Evolutionary conservation across 768 basidiomycete genomes (phyloP).

Genomic region (Agaricus subrufescens): DNA sequence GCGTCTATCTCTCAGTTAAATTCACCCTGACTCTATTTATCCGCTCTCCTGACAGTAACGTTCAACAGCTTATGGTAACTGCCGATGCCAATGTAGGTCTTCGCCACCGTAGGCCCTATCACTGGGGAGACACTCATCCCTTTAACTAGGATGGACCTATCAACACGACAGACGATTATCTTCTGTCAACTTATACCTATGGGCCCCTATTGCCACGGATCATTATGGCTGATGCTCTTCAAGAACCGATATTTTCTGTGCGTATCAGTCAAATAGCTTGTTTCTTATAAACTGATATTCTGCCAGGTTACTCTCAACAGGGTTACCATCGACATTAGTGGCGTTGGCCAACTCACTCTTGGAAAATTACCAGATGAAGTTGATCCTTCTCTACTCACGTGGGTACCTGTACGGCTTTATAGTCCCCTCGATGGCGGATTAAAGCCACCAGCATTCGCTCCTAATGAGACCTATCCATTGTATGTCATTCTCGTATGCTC

Average conservation of each 20-base stretch:
- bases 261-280: constrained; percentile 2
- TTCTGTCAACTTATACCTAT: constrained; percentile 29
- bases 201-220: constrained; percentile 46
- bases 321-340: constrained; percentile 52
- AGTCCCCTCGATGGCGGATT: constrained; percentile 49
- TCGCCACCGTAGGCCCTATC: neutral
- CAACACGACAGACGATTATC: constrained; percentile 29
- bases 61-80: constrained; percentile 28
- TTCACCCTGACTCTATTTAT: neutral
- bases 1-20: neutral
- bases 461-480: constrained; percentile 45
- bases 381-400: constrained; percentile 52
- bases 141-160: constrained; percentile 18
- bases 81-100: constrained; percentile 16
- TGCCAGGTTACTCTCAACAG: constrained; percentile 50
- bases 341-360: constrained; percentile 54
- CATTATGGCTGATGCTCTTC: constrained; percentile 34
- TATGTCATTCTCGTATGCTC: neutral
- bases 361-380: constrained; percentile 57
- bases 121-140: neutral
- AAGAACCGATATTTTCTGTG: constrained; percentile 48
- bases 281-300: neutral
- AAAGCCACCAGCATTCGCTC: constrained; percentile 45
- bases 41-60: constrained; percentile 24
- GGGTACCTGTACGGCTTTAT: constrained; percentile 65